Conservation (phyloP, 2,329 filamentous ascomycete genomes). For the Huntiella abstrusa region DNA sequence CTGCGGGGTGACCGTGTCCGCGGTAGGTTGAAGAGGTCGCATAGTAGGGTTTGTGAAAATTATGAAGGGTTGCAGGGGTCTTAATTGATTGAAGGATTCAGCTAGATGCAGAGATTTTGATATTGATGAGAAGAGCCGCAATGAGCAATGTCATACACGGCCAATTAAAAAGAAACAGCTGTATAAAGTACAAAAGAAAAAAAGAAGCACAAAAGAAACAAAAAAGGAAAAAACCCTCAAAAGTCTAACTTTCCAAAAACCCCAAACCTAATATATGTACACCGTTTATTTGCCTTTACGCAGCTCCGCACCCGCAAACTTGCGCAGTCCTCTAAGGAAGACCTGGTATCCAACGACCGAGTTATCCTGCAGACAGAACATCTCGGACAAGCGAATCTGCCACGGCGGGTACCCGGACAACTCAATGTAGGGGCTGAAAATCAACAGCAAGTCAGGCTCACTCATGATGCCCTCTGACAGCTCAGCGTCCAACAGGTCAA, state of each 20-base stretch:
- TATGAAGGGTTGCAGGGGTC: constrained; percentile 6
- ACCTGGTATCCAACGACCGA: constrained; percentile 82
- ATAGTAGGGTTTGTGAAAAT: too few relatives aligned
- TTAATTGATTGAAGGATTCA: constrained; percentile 8
- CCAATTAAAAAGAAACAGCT: not conserved
- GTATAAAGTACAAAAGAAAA: not conserved
- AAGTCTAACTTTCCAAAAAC: not conserved
- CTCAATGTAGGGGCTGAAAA: constrained; percentile 71
- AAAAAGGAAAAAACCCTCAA: not conserved
- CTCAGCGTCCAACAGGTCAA: constrained; percentile 77
- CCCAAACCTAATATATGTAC: not conserved
- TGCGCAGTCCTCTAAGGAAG: constrained; percentile 68
- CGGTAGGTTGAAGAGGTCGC: too few relatives aligned
- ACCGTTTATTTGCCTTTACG: constrained; percentile 46
- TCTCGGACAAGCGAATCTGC: constrained; percentile 89
- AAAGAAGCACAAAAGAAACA: constrained; percentile 12
- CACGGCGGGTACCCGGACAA: constrained; percentile 88
- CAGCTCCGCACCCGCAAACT: constrained; percentile 76
- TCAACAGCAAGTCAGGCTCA: constrained; percentile 75
- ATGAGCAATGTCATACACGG: not conserved
- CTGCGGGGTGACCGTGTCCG: too few relatives aligned
- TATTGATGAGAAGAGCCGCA: not conserved
- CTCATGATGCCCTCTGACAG: constrained; percentile 60
- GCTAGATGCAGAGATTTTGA: constrained; percentile 1
- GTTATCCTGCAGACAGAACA: constrained; percentile 63